A percentile compares a stretch with the other conserved stretches of the same genome.
These are phyloP conservation scores for Cenchrus americanus DNA, from an alignment of 176 grass and related monocot species.

Conservation along the genomic window DNA sequence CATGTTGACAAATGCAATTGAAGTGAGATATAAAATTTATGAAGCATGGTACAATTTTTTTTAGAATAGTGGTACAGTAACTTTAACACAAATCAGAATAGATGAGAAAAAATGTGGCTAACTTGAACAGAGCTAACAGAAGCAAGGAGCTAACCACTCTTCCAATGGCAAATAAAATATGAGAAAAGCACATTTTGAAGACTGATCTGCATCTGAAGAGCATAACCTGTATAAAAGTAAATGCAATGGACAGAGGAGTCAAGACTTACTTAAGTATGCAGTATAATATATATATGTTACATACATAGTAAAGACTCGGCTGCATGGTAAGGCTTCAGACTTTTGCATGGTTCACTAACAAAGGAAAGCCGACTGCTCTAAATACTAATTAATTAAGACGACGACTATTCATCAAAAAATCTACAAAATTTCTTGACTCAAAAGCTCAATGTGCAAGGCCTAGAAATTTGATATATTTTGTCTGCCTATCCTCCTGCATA, in stretches of 20 bases:
- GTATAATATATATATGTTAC: slow-evolving; percentile 6
- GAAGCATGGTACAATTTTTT: background rate
- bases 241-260: background rate
- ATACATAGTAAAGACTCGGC: background rate
- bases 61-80: background rate
- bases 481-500: background rate
- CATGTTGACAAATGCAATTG: slow-evolving; percentile 15
- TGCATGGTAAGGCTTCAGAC: background rate
- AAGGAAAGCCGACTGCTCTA: too few relatives aligned
- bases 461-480: background rate
- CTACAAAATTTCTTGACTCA: background rate
- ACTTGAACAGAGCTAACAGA: slow-evolving; percentile 24
- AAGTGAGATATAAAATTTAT: slow-evolving; percentile 21
- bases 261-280: slow-evolving; percentile 13
- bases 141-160: background rate
- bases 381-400: background rate
- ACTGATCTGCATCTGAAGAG: slow-evolving; percentile 29
- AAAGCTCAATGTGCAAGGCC: background rate
- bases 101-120: slow-evolving; percentile 11
- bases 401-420: background rate
- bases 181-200: background rate
- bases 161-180: background rate
- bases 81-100: slow-evolving; percentile 6
- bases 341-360: too few relatives aligned
- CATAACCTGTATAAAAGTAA: slow-evolving; percentile 4